Conservation (phyloP, 495 filamentous ascomycete species). For the Penicillium dipodomyicola region DNA sequence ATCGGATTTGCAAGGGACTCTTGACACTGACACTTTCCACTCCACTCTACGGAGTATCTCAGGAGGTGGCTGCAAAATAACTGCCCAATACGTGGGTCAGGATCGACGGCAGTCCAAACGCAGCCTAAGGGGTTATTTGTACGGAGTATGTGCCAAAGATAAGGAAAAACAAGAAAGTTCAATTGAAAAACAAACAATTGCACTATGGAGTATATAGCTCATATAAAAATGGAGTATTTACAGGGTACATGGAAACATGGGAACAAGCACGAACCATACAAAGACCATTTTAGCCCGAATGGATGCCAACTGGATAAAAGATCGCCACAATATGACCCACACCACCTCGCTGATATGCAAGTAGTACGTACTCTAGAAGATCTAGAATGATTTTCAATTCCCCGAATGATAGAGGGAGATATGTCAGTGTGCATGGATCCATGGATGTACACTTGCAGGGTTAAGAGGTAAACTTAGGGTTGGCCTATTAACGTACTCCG, state of each 20-base stretch:
- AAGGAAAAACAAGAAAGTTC: not conserved
- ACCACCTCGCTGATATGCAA: not conserved
- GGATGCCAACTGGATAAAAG: not conserved
- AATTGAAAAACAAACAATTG: not conserved
- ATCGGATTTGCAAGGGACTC: not conserved
- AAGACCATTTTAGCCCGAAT: not conserved
- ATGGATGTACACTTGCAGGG: not conserved
- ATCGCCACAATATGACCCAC: constrained; percentile 13
- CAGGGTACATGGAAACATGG: too few species aligned
- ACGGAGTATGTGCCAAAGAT: not conserved
- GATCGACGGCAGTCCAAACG: constrained; percentile 4
- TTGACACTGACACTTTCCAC: not conserved
- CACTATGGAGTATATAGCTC: not conserved
- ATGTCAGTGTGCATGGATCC: not conserved
- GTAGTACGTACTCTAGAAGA: constrained; percentile 1
- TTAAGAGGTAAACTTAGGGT: not conserved
- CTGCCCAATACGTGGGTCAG: constrained; percentile 1
- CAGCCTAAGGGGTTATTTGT: not conserved
- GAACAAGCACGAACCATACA: too few species aligned
- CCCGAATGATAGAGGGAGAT: not conserved
- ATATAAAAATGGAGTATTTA: not conserved
- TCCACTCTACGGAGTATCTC: constrained; percentile 8
- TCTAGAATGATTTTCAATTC: constrained; percentile 4
- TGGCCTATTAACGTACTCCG: not conserved
- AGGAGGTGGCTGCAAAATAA: constrained; percentile 2